Base-by-base conservation (phyloP, 2,329 filamentous ascomycete genomes). In the Monosporascus sp. region DNA sequence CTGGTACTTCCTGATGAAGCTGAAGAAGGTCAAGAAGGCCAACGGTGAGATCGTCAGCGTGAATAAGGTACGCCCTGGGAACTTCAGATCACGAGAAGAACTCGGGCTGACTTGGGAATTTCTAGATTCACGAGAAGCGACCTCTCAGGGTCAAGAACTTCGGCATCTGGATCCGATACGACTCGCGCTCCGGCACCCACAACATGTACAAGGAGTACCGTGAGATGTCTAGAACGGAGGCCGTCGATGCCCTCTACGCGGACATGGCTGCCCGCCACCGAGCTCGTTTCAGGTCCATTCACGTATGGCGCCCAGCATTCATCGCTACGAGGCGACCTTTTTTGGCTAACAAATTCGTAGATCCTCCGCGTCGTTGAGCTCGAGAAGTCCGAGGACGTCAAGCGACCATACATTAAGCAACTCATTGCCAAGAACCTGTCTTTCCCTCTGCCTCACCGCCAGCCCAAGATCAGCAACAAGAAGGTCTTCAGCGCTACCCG, bases 151-250 rank as follows among this genome's bases (percentile, higher is more conserved):
- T 99, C 86, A 99, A 99, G 91, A 99, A 97, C 90, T 97, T 99
- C 77, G 94, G 94, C 77, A 87, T 99, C 86, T 99, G 95, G 95
- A 88, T 99, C 82, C 92, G 95, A 76, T 99, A 99, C 84, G 93
- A 99, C 83, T 99, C 95, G 61, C 93, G 94, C 79, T 97, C 94
- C 71, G 94, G 94, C 71, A 99, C 94, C 71, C 94, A 99, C 91
- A 99, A 99, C 89, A 99, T 99, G 94, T 99, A 99, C 91, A 97
- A 97, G 88, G 94, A 99, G 88, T 97, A 97, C 89, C 90, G 94
- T 76, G 94, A 97, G 85, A 90, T 97, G 85, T 93, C 90, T 75
- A 86, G 94, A 79, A 90, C 88, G 72, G 93, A 94, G 67, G 94
- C 94, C 66, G 93, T 97, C 72, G 90, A 97, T 81, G 81, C 93